Base-by-base conservation (phyloP, 345 rosid species). In the Rubroshorea leprosula region DNA sequence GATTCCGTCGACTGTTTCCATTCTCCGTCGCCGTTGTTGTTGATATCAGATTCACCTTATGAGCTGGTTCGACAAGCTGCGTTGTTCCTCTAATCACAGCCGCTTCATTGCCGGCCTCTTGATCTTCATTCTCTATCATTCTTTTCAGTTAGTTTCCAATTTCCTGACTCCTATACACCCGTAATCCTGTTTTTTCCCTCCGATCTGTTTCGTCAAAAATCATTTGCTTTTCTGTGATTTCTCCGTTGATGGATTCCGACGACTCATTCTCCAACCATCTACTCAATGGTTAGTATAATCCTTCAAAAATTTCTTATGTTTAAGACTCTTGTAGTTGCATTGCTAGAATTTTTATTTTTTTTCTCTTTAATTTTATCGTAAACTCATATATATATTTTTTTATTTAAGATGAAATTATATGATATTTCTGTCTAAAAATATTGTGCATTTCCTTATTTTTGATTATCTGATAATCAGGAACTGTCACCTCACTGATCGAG, bases 101-200 rank as follows among this genome's bases (percentile, higher is more conserved):
- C 80, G 82, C 83, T 81, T 85, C 61, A 77, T 75, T 58, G 81
- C 80, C 55, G 86, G 80, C 71, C 61, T 67, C 60, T 70, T 76
- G 49, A 47, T 83, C 65, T 74, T 75, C 72, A 58, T 83, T 29
- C 72, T 74, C 5, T 77, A 74, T 24, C 81, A 67, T 52, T 83
- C 84, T 2, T 78, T 59, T 54, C 78, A 68, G 41, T 71, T 83
- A 49, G 70, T 80, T 65, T 83, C 89, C 25, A 80, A 83, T 80
- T 80, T 83, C 66, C 67, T 76, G 64, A 68, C 51, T 74, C 79
- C 83, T 77, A 83, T 79, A 78, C 79, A 65, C 45, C 84, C 74
- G 17, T 76, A 67, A 76, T 56, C 50, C 7, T 51, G 47, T 9
- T 23, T 41, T 25, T 58, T 25, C 47, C 27, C 9, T 57, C 6